A percentile compares a stretch with the other conserved stretches of the same genome.
phyloP scores from a whole-genome alignment of 2,329 filamentous ascomycete species.

The Aspergillus sp. region DNA sequence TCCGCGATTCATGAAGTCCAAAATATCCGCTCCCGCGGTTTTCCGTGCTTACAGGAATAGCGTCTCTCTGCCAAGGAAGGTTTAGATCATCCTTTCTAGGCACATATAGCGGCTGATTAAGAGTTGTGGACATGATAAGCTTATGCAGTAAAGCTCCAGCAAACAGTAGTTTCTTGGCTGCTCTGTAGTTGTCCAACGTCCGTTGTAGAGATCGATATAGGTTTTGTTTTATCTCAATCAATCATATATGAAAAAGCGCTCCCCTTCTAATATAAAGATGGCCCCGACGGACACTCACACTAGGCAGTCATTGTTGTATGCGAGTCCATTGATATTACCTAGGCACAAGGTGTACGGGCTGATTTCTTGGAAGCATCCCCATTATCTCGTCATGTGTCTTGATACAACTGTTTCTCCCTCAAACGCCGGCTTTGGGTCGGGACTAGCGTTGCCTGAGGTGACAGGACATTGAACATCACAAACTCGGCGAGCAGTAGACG shows the following conservation, averaged over 20 bases:
- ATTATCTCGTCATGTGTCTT: neutral
- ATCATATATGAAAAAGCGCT: too few relatives aligned
- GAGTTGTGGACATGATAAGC: neutral
- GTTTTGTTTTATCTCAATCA: too few relatives aligned
- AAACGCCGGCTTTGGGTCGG: too few relatives aligned
- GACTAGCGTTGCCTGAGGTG: too few relatives aligned
- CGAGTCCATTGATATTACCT: too few relatives aligned
- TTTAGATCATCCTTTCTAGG: neutral
- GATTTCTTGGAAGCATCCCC: neutral
- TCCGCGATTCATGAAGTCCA: conserved; percentile 13
- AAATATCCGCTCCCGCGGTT: conserved; percentile 27
- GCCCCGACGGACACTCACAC: too few relatives aligned
- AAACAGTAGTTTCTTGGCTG: neutral
- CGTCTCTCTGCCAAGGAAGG: neutral
- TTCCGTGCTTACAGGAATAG: conserved; percentile 19
- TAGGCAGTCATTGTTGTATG: too few relatives aligned
- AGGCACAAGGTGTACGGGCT: neutral
- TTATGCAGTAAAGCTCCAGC: neutral
- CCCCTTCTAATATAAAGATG: too few relatives aligned
- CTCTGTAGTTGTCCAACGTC: neutral
- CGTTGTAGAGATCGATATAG: neutral
- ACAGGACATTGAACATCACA: too few relatives aligned
- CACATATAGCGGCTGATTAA: neutral
- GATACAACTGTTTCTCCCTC: neutral
- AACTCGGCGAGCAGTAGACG: neutral